Evolutionary conservation across 768 basidiomycete species (phyloP).

Genomic region (Mycena maculata): DNA sequence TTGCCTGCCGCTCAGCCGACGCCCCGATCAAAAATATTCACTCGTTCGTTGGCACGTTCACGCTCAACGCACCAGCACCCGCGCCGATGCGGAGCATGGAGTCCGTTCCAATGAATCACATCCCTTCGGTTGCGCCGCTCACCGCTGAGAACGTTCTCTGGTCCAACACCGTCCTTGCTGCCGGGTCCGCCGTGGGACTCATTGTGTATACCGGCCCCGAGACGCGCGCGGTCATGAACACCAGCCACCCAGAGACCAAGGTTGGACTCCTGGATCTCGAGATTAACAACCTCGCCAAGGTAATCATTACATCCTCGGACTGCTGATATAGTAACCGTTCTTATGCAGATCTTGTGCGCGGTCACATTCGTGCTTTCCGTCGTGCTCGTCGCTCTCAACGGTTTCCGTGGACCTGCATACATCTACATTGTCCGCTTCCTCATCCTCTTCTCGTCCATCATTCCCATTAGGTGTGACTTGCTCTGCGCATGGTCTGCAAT

Average conservation of each 20-base stretch:
- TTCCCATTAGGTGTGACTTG: slow-evolving; percentile 93
- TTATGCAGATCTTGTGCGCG: slow-evolving; percentile 80
- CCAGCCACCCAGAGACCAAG: slow-evolving; percentile 96
- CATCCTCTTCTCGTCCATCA: slow-evolving; percentile 98
- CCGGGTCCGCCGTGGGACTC: slow-evolving; percentile 92
- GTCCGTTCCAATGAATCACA: slow-evolving; percentile 54
- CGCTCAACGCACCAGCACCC: slow-evolving; percentile 60
- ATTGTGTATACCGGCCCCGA: slow-evolving; percentile 95
- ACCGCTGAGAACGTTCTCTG: slow-evolving; percentile 96
- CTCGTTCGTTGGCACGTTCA: slow-evolving; percentile 93
- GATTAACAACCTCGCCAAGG: slow-evolving; percentile 96
- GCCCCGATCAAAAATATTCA: slow-evolving; percentile 98
- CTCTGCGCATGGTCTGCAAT: background rate
- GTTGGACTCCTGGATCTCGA: slow-evolving; percentile 92
- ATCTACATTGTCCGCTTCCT: slow-evolving; percentile 97
- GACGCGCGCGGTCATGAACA: slow-evolving; percentile 98
- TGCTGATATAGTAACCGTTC: background rate
- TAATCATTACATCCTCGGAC: slow-evolving; percentile 44
- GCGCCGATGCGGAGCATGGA: slow-evolving; percentile 40
- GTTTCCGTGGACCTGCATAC: slow-evolving; percentile 95
- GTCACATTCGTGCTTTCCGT: slow-evolving; percentile 94
- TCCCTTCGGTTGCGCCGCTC: slow-evolving; percentile 80
- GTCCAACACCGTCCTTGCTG: slow-evolving; percentile 97
- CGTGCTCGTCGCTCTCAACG: slow-evolving; percentile 93
- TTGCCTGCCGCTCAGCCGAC: slow-evolving; percentile 69